These are phyloP conservation scores for Moringa oleifera DNA, from an alignment of 345 rosid genomes.

Conservation along the genomic window DNA sequence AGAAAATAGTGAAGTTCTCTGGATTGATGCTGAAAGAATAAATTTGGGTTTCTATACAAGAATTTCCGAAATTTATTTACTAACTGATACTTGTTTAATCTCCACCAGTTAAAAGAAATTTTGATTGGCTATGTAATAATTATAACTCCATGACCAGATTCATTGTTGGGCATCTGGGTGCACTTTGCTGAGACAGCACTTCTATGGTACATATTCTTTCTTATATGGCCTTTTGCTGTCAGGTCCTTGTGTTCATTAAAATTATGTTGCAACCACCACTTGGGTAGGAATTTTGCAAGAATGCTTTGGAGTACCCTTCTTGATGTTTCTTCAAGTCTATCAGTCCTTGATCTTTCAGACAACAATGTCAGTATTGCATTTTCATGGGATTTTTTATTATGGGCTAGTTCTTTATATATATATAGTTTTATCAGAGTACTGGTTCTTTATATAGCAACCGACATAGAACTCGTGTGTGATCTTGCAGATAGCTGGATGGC, in stretches of 20 bases:
- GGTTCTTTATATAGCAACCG: constrained; percentile 12
- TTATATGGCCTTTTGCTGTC: constrained; percentile 15
- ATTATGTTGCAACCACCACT: constrained; percentile 44
- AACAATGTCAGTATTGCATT: constrained; percentile 54
- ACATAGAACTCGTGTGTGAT: constrained; percentile 10
- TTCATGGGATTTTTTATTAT: constrained; percentile 6
- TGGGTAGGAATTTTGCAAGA: constrained; percentile 40
- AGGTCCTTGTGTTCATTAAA: constrained; percentile 66
- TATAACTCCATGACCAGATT: too few relatives aligned
- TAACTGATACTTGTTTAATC: background rate
- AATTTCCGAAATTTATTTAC: too few relatives aligned
- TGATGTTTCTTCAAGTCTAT: constrained; percentile 46
- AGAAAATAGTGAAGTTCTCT: background rate
- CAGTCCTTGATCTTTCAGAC: constrained; percentile 75
- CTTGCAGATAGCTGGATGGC: constrained; percentile 78
- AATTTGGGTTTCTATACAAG: background rate
- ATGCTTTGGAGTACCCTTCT: constrained; percentile 50
- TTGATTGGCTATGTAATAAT: too few relatives aligned
- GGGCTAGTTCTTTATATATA: too few relatives aligned
- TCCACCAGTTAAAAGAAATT: background rate
- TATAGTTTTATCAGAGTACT: too few relatives aligned
- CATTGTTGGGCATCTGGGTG: background rate
- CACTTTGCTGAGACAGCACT: background rate
- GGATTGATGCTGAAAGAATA: background rate
- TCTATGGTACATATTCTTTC: background rate